Percentiles rank a stretch among this genome's conserved stretches.
phyloP scores from a whole-genome alignment of 2,329 filamentous ascomycete genomes.

The Clonostachys rosea region DNA sequence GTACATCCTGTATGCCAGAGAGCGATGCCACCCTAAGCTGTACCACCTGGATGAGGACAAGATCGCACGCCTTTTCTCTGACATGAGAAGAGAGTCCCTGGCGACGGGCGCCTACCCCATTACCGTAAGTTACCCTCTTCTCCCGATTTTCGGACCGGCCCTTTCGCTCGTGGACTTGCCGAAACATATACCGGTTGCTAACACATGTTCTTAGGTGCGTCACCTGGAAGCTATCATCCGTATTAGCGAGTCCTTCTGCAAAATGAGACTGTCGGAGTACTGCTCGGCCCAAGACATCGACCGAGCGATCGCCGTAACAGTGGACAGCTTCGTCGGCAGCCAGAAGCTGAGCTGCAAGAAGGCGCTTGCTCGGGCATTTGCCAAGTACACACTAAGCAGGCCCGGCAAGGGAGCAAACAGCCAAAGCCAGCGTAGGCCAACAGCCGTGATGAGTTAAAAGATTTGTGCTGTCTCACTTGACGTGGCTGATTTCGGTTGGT shows the following conservation, averaged over 20 bases:
- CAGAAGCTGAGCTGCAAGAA: conserved; percentile 99
- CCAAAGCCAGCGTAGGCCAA: conserved; percentile 16
- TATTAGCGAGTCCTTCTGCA: conserved; percentile 89
- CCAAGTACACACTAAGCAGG: conserved; percentile 75
- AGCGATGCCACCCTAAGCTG: conserved; percentile 84
- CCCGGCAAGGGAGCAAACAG: conserved; percentile 26
- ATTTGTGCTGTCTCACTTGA: too few species aligned
- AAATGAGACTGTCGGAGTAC: conserved; percentile 97
- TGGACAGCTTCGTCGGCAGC: conserved; percentile 91
- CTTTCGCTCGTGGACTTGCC: too few species aligned
- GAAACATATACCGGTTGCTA: conserved; percentile 2
- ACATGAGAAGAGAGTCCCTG: conserved; percentile 90
- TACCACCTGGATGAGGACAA: conserved; percentile 99
- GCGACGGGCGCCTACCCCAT: conserved; percentile 97
- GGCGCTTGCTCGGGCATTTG: conserved; percentile 87
- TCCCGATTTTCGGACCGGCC: conserved; percentile 8
- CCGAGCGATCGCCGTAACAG: conserved; percentile 92
- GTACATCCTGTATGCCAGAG: conserved; percentile 92
- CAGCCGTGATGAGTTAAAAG: conserved; percentile 18
- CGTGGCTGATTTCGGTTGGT: too few species aligned
- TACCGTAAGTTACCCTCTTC: conserved; percentile 61
- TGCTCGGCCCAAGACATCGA: conserved; percentile 89
- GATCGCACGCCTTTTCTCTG: conserved; percentile 86
- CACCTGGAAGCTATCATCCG: conserved; percentile 98
- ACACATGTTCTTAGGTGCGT: conserved; percentile 61